Percentiles rank a stretch among this genome's conserved stretches.
These are phyloP conservation scores for Naganishia liquefaciens DNA, from an alignment of 1,284 basidiomycete species.

Conservation along the genomic window DNA sequence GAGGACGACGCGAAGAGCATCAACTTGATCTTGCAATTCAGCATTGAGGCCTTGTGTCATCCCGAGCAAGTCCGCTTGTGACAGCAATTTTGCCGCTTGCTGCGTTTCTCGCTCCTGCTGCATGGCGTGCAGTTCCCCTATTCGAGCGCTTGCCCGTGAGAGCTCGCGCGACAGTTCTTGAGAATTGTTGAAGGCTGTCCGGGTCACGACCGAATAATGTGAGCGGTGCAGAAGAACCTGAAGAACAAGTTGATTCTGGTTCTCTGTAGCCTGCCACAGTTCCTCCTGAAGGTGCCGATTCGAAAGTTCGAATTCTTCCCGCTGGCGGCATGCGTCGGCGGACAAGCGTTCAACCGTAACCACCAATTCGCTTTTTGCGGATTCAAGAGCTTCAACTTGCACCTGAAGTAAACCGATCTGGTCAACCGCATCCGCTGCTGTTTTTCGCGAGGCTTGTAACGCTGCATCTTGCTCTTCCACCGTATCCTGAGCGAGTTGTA, in stretches of 20 bases:
- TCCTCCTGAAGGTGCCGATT: neutral
- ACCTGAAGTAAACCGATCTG: neutral
- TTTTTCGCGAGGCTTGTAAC: neutral
- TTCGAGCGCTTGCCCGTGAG: neutral
- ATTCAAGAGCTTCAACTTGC: neutral
- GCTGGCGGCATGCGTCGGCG: neutral
- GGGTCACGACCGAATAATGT: neutral
- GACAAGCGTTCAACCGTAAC: constrained; percentile 3
- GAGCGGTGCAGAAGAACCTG: constrained; percentile 13
- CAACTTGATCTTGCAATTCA: too few relatives aligned
- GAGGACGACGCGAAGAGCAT: neutral
- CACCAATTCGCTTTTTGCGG: neutral
- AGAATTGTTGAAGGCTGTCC: neutral
- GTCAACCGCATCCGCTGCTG: neutral
- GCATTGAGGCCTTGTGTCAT: too few relatives aligned
- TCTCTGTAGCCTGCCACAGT: neutral
- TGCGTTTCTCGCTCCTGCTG: too few relatives aligned
- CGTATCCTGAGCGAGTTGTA: constrained; percentile 29
- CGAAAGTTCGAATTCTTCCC: neutral
- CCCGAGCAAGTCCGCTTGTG: too few relatives aligned
- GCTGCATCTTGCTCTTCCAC: constrained; percentile 24
- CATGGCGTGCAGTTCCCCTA: neutral
- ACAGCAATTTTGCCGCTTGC: too few relatives aligned
- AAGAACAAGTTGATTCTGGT: constrained; percentile 12
- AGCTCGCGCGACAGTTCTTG: neutral